Evolutionary conservation across 2,329 filamentous ascomycete species (phyloP), one percentile per base, ranked within the genome.

Genomic region (Trichothecium roseum): DNA sequence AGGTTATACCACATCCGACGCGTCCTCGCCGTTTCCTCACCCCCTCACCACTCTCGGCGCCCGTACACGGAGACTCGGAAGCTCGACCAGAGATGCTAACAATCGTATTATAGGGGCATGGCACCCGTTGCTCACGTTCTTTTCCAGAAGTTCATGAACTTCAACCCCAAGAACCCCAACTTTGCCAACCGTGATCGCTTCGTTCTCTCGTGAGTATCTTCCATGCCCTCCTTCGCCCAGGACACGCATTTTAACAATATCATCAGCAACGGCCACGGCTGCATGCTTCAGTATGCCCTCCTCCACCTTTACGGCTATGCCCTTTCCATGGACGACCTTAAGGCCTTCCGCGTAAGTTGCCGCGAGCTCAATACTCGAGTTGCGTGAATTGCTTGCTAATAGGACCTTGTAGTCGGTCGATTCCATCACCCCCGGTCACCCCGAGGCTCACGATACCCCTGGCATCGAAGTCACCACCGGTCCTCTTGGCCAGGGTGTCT

Each of bases 111-210:
- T 42, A 79, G 74, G 75, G 76, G 76, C 60, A 77, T 96, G 85
- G 91, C 91, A 56, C 89, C 91, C 44, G 79, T 88, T 56, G 81
- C 91, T 63, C 91, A 96, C 74, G 86, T 96, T 55, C 78, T 98
- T 47, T 98, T 85, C 72, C 94, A 94, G 78, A 93, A 91, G 66
- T 93, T 95, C 75, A 86, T 98, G 86, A 93, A 69, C 63, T 98
- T 95, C 78, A 98, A 96, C 81, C 91, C 91, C 55, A 93, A 95
- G 81, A 95, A 94, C 78, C 85, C 91, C 52, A 74, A 86, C 47
- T 98, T 88, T 88, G 56, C 91, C 54, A 96, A 96, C 78, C 82
- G 91, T 57, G 91, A 98, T 68, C 84, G 91, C 63, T 98, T 98
- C 59, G 87, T 98, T 44, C 87, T 98, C 61, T 98, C 91, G 88